Conservation (phyloP, 257 asterid species). For the Echites panduratus region DNA sequence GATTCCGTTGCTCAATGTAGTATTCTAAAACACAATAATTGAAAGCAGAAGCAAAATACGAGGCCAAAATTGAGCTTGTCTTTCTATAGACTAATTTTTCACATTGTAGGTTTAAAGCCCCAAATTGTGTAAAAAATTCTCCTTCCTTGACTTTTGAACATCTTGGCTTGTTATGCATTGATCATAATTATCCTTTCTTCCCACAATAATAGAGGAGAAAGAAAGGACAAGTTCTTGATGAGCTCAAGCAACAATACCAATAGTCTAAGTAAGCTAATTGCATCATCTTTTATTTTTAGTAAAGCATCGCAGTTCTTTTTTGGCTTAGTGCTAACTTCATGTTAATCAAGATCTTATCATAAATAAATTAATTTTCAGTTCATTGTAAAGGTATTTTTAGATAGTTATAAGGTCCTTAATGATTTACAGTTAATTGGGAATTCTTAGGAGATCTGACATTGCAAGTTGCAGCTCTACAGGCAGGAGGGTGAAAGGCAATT, state of each 20-base stretch:
- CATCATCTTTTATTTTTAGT: background rate
- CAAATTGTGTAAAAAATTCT: background rate
- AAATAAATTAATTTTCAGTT: background rate
- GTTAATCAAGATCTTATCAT: background rate
- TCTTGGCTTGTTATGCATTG: background rate
- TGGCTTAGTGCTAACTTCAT: background rate
- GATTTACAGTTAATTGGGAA: background rate
- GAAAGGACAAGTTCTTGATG: background rate
- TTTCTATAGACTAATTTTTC: background rate
- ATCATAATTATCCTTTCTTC: background rate
- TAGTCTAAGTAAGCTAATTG: background rate
- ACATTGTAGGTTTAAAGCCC: background rate
- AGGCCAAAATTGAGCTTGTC: background rate
- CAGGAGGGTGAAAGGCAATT: constrained; percentile 55
- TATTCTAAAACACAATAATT: background rate
- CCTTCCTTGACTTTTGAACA: background rate
- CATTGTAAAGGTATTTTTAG: background rate
- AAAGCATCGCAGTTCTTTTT: background rate
- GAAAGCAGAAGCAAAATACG: background rate
- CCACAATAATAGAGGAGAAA: background rate
- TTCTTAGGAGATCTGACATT: constrained; percentile 19
- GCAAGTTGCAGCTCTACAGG: constrained; percentile 65
- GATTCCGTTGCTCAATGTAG: background rate
- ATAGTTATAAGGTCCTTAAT: background rate
- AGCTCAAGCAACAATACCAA: background rate